Evolutionary conservation across 2,329 filamentous ascomycete genomes (phyloP).

Genomic region (Aspergillus aculeatinus): DNA sequence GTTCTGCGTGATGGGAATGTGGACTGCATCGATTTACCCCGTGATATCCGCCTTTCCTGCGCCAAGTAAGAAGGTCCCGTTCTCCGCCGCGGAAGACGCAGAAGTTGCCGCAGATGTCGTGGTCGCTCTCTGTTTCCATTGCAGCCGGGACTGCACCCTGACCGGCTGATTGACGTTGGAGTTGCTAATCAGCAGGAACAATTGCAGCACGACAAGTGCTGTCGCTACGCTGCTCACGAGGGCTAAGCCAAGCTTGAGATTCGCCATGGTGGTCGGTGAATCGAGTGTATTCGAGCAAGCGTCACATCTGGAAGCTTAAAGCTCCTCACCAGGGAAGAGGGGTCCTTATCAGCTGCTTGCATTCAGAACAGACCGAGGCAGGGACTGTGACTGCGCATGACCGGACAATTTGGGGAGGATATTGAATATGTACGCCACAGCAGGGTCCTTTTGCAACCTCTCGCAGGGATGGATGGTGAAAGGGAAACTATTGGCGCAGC

Average conservation of each 20-base stretch:
- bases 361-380: constrained; percentile 9
- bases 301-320: constrained; percentile 10
- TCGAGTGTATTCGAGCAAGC: neutral
- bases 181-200: constrained; percentile 26
- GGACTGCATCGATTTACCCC: constrained; percentile 48
- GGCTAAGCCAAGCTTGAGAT: constrained; percentile 25
- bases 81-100: constrained; percentile 22
- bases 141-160: constrained; percentile 18
- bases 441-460: constrained; percentile 6
- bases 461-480: neutral
- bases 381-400: constrained; percentile 9
- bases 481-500: constrained; percentile 3
- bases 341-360: constrained; percentile 12
- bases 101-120: neutral
- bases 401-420: constrained; percentile 3
- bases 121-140: constrained; percentile 26
- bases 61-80: constrained; percentile 61
- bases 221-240: constrained; percentile 28
- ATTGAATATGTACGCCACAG: neutral
- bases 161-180: constrained; percentile 16
- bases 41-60: constrained; percentile 73
- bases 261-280: constrained; percentile 27
- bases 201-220: constrained; percentile 33
- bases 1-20: neutral
- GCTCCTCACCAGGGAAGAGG: neutral